Percentiles rank a stretch among this genome's conserved stretches.
These are phyloP conservation scores for Sutorius eximius DNA, from an alignment of 1,284 basidiomycete genomes.

Conservation along the genomic window DNA sequence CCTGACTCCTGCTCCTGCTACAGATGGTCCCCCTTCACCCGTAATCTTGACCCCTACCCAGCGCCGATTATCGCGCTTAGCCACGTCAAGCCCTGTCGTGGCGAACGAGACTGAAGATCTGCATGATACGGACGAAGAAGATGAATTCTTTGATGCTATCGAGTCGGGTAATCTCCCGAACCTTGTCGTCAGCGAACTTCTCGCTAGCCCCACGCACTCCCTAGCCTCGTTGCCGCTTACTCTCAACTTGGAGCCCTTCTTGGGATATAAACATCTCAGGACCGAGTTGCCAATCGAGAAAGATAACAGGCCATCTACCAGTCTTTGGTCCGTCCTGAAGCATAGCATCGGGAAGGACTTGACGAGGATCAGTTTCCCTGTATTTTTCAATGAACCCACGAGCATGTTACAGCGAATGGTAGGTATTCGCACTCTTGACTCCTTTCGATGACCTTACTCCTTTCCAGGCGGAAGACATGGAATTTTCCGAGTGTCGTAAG, in stretches of 20 bases:
- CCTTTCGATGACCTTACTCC: slow-evolving; percentile 4
- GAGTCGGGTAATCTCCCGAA: slow-evolving; percentile 80
- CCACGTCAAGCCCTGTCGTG: slow-evolving; percentile 3
- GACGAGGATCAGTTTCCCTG: slow-evolving; percentile 94
- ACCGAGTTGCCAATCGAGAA: slow-evolving; percentile 63
- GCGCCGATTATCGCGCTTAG: slow-evolving; percentile 21
- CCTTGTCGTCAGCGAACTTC: slow-evolving; percentile 64
- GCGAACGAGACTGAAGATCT: slow-evolving; percentile 43
- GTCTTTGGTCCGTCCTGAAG: slow-evolving; percentile 95
- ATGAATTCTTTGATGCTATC: slow-evolving; percentile 98
- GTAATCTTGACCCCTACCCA: slow-evolving; percentile 31
- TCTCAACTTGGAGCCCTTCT: slow-evolving; percentile 55
- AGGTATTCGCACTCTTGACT: slow-evolving; percentile 18
- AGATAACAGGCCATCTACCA: slow-evolving; percentile 87
- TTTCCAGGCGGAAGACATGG: slow-evolving; percentile 85
- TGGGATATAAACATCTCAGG: slow-evolving; percentile 73
- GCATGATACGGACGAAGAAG: slow-evolving; percentile 81
- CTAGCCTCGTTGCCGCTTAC: slow-evolving; percentile 25
- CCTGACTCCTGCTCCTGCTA: neutral
- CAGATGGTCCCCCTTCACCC: slow-evolving; percentile 17
- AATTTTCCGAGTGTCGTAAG: slow-evolving; percentile 90
- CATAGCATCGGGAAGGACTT: slow-evolving; percentile 96
- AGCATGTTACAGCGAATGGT: slow-evolving; percentile 92
- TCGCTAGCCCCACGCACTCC: slow-evolving; percentile 41
- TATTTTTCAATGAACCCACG: slow-evolving; percentile 95